Evolutionary conservation across 495 filamentous ascomycete genomes (phyloP), one percentile per base, ranked within the genome.

Genomic region (Hypoxylon rickii): DNA sequence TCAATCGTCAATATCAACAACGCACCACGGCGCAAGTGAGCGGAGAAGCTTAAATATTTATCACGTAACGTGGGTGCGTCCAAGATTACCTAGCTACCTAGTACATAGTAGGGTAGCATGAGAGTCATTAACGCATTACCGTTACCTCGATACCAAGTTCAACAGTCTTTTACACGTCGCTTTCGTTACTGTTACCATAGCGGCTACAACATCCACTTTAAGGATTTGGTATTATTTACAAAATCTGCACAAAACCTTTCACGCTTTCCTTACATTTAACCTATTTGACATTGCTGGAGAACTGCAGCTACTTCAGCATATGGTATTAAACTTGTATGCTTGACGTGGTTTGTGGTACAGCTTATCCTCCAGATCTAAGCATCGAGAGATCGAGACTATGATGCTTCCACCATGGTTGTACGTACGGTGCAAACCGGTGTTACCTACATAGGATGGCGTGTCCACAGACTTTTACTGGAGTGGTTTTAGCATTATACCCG

Each of bases 361-460:
- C 10, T 4, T 29, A 44, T 39, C 50, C 15, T 37, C 40, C 45
- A 34, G 12, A 47, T 41, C 7, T 10, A 7, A 22, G 12, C 13
- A 44, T 29, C 10, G 24, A 29, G 4, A 29, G 24, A 29, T 29
- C 10, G 24, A 29, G 10, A 10, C 24, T 29, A 29, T 29, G 4
- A 29, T 29, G 24, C n/a, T n/a, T n/a, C n/a, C n/a, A n/a, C n/a
- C n/a, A n/a, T n/a, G n/a, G n/a, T n/a, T n/a, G 24, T 29, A 29
- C 10, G 24, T 29, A 61, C 50, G 50, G 51, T 61, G 45, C 21
- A 45, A 41, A 33, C 37, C 46, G 26, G 42, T 29, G 46, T 55
- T 55, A 51, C 29, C 36, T 40, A 51, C 22, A 31, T 40, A 57
- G 52, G 39, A 29, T n/a, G 51, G 58, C 36, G 58, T 61, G 39